phyloP scores from a whole-genome alignment of 2,329 filamentous ascomycete species.

The Chaetoscypha palmicola region DNA sequence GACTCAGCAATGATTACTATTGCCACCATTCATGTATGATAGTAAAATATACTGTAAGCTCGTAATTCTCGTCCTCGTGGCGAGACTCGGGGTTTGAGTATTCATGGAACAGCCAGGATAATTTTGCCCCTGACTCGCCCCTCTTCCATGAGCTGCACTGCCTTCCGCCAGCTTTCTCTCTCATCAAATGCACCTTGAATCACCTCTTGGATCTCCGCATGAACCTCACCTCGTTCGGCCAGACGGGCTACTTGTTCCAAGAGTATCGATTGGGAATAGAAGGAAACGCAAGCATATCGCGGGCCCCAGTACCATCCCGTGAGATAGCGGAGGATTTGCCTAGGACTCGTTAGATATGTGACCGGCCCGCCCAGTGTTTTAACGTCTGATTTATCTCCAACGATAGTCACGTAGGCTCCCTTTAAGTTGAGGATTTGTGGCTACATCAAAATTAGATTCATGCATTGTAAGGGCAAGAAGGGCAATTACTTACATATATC shows the following conservation, averaged over 20 bases:
- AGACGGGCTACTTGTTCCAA: slow-evolving; percentile 18
- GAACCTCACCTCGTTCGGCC: slow-evolving; percentile 19
- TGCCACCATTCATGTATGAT: no score
- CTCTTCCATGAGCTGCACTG: slow-evolving; percentile 17
- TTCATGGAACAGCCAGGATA: slow-evolving; percentile 18
- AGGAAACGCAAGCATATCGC: slow-evolving; percentile 23
- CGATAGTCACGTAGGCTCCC: slow-evolving; percentile 28
- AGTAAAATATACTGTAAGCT: no score
- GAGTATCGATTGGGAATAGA: slow-evolving; percentile 10
- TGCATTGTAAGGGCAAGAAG: not conserved
- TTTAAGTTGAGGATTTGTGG: slow-evolving; percentile 20
- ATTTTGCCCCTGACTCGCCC: slow-evolving; percentile 20
- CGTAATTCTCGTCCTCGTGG: no score
- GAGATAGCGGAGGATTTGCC: slow-evolving; percentile 23
- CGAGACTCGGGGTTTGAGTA: not conserved
- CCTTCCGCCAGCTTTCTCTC: slow-evolving; percentile 20
- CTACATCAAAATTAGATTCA: slow-evolving; percentile 11
- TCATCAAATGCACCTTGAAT: slow-evolving; percentile 21
- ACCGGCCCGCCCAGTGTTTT: slow-evolving; percentile 23
- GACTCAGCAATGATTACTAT: no score
- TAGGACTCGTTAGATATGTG: slow-evolving; percentile 24
- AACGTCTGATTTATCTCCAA: slow-evolving; percentile 26
- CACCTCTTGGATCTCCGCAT: slow-evolving; percentile 18
- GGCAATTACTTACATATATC: slow-evolving; percentile 16
- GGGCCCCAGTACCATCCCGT: slow-evolving; percentile 27